Base-by-base conservation (phyloP, 345 rosid genomes). In the Brassica cretica region DNA sequence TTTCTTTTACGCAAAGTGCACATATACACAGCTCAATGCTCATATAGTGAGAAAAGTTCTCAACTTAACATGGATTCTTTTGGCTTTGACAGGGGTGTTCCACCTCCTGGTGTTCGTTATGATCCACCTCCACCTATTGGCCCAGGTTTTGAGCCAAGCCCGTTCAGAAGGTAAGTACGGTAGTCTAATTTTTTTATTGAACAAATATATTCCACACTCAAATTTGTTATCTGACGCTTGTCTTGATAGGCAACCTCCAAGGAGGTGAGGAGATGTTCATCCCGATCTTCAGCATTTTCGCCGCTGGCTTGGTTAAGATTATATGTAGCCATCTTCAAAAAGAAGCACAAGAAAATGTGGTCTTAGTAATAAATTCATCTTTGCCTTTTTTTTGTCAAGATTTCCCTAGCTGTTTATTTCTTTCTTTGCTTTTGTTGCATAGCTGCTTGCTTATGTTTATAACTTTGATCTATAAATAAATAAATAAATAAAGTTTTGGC, bases 41-140 rank as follows among this genome's bases (percentile, higher is more conserved):
- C 21, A 19, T 0, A 19, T 19, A 19, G 21, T 19, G 21, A 39
- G 18, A 65, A 44, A 16, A 71, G 32, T 60, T 55, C 15, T 30
- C 15, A 51, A 19, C 6, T 66, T 25, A 29, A 68, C 4, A 60
- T 6, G 61, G 32, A 12, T 44, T 6, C 1, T n/a, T 63, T 63
- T 35, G 33, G 68, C 18, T 3, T 75, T 66, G 77, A 78, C 90
- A 92, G 98, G 71, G 90, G 90, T 58, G 78, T 82, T 62, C 97
- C 95, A 73, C 97, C 97, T 14, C 97, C 97, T 8, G 98, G 98
- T 82, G 94, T 98, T 71, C 94, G 96, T 61, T 93, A 89, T 74
- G 97, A 94, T 83, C 98, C 99, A 41, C 49, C 12, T 41, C 49
- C 49, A 41, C 49, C 11, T 41, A 2, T 3, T 10, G 49, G 49